A percentile compares a stretch with the other conserved stretches of the same genome.
These are phyloP conservation scores for Trichocladium antarcticum DNA, from an alignment of 495 filamentous ascomycete species.

Conservation along the genomic window DNA sequence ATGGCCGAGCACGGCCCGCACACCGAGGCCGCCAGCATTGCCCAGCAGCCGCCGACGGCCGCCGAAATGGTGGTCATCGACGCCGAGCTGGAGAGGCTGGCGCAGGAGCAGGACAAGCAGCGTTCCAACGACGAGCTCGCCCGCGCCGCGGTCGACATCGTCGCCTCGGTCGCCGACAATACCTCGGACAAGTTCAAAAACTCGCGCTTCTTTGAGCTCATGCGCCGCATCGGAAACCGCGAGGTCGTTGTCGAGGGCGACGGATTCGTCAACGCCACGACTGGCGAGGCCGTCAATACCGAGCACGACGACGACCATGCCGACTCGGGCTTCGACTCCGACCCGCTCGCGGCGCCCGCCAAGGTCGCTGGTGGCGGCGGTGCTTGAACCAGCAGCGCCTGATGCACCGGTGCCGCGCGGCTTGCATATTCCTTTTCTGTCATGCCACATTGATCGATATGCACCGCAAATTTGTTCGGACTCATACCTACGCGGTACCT, in stretches of 20 bases:
- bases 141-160: slow-evolving; percentile 29
- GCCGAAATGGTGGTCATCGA: slow-evolving; percentile 16
- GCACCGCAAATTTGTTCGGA: neutral
- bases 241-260: slow-evolving; percentile 33
- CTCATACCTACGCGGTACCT: neutral
- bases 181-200: slow-evolving; percentile 35
- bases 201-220: slow-evolving; percentile 34
- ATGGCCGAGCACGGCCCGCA: slow-evolving; percentile 24
- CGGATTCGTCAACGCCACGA: slow-evolving; percentile 26
- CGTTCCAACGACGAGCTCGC: slow-evolving; percentile 27
- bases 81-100: slow-evolving; percentile 11
- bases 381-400: too few relatives aligned
- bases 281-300: slow-evolving; percentile 16
- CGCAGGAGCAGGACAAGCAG: slow-evolving; percentile 16
- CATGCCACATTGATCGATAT: neutral
- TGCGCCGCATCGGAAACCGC: slow-evolving; percentile 31
- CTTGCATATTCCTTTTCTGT: neutral
- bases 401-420: too few relatives aligned
- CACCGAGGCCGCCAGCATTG: too few relatives aligned
- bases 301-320: neutral
- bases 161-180: slow-evolving; percentile 30
- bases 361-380: neutral
- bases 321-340: neutral
- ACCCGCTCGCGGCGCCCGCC: neutral
- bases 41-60: neutral